Base-by-base conservation (phyloP, 2,329 filamentous ascomycete species). In the Waltergamsia citrina region DNA sequence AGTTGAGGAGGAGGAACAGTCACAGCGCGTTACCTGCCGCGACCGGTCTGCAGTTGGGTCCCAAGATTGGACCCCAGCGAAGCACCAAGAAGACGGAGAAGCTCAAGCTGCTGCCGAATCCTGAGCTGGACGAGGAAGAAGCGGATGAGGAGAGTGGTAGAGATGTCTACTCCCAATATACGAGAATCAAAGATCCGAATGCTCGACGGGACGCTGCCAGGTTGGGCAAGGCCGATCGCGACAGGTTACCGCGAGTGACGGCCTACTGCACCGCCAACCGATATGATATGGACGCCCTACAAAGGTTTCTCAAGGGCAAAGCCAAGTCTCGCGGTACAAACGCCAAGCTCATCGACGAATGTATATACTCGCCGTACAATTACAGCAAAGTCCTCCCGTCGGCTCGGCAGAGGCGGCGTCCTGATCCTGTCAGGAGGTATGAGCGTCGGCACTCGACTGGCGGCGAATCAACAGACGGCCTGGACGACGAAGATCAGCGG, bases 101-200 rank as follows among this genome's bases (percentile, higher is more conserved):
- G 63, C 71, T 98, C 40, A 98, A 98, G 63, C 72, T 98, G n/a
- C 66, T 98, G 12, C 92, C 92, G 1, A 92, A 92, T 51, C 87
- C 88, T 0, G 85, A 93, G 38, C 71, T 85, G 29, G 85, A 74
- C 23, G 85, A 88, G 28, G 77, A 69, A 45, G 67, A 43, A 6
- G 88, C 95, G 41, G 88, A 96, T 41, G 90, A 94, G 50, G 90
- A 95, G 58, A 92, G 85, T 49, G 87, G 88, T 8, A 71, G 88
- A 43, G 92, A 98, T 54, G 92, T 98, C 21, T 98, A 98, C 62
- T 90, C 88, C 18, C 92, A 98, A 56, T 96, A 95, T 56, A 94
- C 90, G 7, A 75, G 92, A 29, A 98, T 98, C 61, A 96, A 96
- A 57, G 92, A 98, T 51, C 88, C 90, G 1, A 94, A 82, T 1